Percentiles rank a stretch among this genome's conserved stretches.
phyloP scores from a whole-genome alignment of 208 protist species.

The Leishmania lainsoni region DNA sequence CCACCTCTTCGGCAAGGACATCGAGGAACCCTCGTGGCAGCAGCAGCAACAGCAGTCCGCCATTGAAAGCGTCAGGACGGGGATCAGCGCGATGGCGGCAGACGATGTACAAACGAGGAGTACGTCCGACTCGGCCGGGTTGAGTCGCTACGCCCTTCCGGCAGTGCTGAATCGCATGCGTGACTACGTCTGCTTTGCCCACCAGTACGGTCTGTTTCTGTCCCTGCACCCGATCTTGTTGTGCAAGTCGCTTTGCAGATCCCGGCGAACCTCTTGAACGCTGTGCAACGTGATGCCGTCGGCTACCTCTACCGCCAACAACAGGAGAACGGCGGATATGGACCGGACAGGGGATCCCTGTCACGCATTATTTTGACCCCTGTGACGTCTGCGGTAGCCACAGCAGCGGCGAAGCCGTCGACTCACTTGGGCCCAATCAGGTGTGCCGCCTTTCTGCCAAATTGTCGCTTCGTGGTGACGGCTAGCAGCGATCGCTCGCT shows the following conservation, averaged over 20 bases:
- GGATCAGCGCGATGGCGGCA: neutral
- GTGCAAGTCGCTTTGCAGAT: slow-evolving; percentile 60
- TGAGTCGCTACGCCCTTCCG: slow-evolving; percentile 20
- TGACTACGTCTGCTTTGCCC: slow-evolving; percentile 81
- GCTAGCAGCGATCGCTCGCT: slow-evolving; percentile 66
- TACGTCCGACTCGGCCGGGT: neutral
- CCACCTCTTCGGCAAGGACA: slow-evolving; percentile 52
- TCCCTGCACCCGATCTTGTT: slow-evolving; percentile 57
- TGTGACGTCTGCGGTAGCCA: neutral
- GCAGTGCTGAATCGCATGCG: slow-evolving; percentile 45
- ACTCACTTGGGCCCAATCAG: slow-evolving; percentile 57
- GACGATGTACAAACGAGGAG: neutral
- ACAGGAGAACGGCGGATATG: neutral
- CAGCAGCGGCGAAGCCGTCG: slow-evolving; percentile 2
- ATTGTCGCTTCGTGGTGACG: slow-evolving; percentile 50
- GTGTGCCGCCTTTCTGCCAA: slow-evolving; percentile 40
- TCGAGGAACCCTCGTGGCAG: slow-evolving; percentile 21
- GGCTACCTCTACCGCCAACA: slow-evolving; percentile 29
- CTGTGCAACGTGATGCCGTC: slow-evolving; percentile 35
- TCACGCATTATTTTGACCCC: slow-evolving; percentile 18
- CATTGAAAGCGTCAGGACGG: neutral
- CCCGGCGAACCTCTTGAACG: slow-evolving; percentile 14
- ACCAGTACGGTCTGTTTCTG: slow-evolving; percentile 52
- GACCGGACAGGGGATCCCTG: neutral
- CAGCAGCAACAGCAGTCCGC: neutral